Conservation (phyloP, 2,329 filamentous ascomycete species). For the Aspergillus neoniger region DNA sequence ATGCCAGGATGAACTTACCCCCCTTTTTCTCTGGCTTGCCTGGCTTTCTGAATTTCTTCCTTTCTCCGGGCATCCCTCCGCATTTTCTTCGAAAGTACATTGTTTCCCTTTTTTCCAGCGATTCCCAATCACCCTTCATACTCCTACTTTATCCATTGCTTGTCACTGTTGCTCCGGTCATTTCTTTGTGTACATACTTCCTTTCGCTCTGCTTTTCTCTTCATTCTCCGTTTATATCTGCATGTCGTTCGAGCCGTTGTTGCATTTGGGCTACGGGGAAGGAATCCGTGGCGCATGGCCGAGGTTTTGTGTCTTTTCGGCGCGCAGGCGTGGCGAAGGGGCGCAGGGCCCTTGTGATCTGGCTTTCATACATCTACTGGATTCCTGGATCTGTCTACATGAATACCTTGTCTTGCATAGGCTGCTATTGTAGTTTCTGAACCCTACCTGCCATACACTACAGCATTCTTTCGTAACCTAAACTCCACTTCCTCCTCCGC, state of each 20-base stretch:
- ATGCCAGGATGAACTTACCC: constrained; percentile 6
- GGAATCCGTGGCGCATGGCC: constrained; percentile 21
- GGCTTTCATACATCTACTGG: constrained; percentile 2
- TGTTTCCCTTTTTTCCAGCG: constrained; percentile 17
- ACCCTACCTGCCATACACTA: no score
- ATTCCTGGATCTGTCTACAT: background rate
- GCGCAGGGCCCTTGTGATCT: constrained; percentile 18
- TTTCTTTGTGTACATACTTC: constrained; percentile 33
- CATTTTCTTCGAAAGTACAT: constrained; percentile 16
- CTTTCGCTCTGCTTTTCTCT: constrained; percentile 15
- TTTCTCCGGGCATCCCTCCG: background rate
- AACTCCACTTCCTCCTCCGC: background rate
- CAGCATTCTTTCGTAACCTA: no score
- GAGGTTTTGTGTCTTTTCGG: constrained; percentile 22
- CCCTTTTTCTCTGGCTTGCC: background rate
- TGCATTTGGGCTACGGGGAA: constrained; percentile 15
- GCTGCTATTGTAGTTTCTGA: no score
- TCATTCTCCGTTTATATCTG: constrained; percentile 19
- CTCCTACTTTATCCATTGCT: background rate
- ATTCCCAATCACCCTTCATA: background rate
- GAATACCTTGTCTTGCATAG: background rate
- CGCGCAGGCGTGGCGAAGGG: constrained; percentile 29
- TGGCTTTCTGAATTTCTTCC: constrained; percentile 9
- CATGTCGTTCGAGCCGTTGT: constrained; percentile 7
- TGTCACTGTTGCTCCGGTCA: background rate